A percentile compares a stretch with the other conserved stretches of the same genome.
These are phyloP conservation scores for Heracleum sosnowskyi DNA, from an alignment of 129 eudicot species.

Conservation along the genomic window DNA sequence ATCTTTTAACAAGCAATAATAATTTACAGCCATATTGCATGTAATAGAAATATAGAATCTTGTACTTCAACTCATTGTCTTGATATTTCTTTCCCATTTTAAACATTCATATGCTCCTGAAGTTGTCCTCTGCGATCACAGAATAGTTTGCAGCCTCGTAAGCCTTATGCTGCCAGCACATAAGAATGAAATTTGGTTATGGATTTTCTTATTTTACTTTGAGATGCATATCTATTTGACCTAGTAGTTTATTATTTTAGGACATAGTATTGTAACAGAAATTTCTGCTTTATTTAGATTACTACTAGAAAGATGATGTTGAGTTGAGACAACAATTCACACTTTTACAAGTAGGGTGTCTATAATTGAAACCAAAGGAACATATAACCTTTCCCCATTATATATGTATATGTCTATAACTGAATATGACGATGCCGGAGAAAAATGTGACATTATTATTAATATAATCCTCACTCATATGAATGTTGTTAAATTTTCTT, in stretches of 20 bases:
- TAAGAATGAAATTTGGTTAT: background rate
- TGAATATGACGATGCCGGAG: background rate
- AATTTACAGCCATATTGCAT: background rate
- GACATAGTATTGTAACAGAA: background rate
- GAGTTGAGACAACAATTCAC: background rate
- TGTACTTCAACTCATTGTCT: background rate
- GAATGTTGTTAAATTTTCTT: conserved; percentile 2
- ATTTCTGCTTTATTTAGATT: background rate
- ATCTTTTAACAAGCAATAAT: background rate
- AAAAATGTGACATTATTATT: background rate
- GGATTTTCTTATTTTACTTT: background rate
- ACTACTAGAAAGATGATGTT: background rate
- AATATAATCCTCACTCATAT: background rate
- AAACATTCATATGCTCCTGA: background rate
- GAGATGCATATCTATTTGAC: background rate
- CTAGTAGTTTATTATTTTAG: background rate
- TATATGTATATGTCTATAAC: background rate
- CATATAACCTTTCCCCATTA: background rate
- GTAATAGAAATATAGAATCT: background rate
- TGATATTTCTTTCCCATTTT: background rate
- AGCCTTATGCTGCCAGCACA: background rate
- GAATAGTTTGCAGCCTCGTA: background rate
- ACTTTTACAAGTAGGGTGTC: background rate
- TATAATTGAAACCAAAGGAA: background rate
- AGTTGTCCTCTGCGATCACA: background rate